Conservation (phyloP, 441 rosid species). For the Populus hybrid region DNA sequence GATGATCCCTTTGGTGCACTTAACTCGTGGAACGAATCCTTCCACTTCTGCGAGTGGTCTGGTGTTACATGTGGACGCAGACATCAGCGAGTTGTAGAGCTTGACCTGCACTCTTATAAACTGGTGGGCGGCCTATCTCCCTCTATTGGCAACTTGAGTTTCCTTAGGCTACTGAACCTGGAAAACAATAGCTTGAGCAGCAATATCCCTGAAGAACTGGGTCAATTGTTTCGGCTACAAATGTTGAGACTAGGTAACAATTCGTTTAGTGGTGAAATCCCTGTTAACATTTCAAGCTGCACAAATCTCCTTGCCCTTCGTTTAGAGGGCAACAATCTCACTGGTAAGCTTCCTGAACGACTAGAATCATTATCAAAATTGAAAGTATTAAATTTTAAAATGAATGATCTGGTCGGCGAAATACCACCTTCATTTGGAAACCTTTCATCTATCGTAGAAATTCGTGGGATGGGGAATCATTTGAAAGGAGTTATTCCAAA, state of each 20-base stretch:
- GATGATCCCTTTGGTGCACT: neutral
- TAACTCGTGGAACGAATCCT: neutral
- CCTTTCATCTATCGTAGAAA: neutral
- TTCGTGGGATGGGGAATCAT: neutral
- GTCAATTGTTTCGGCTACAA: conserved; percentile 2
- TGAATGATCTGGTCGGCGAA: neutral
- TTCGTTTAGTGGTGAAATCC: conserved; percentile 11
- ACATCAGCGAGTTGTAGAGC: neutral
- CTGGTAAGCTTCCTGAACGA: neutral
- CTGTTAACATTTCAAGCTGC: neutral
- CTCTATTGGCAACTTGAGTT: conserved; percentile 11
- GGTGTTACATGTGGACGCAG: neutral
- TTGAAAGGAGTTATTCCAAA: no score
- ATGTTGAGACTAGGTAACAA: conserved; percentile 5
- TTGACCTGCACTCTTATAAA: neutral
- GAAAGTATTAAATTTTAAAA: neutral
- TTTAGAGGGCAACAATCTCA: neutral
- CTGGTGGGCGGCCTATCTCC: conserved; percentile 18
- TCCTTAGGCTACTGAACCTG: conserved; percentile 2
- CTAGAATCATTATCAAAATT: neutral
- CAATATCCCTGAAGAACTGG: conserved; percentile 6
- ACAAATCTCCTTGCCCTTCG: conserved; percentile 1
- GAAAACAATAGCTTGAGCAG: conserved; percentile 7
- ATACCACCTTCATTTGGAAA: neutral
- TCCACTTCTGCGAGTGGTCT: neutral